Evolutionary conservation across 768 basidiomycete species (phyloP).

Genomic region (Goffeauzyma gilvescens): DNA sequence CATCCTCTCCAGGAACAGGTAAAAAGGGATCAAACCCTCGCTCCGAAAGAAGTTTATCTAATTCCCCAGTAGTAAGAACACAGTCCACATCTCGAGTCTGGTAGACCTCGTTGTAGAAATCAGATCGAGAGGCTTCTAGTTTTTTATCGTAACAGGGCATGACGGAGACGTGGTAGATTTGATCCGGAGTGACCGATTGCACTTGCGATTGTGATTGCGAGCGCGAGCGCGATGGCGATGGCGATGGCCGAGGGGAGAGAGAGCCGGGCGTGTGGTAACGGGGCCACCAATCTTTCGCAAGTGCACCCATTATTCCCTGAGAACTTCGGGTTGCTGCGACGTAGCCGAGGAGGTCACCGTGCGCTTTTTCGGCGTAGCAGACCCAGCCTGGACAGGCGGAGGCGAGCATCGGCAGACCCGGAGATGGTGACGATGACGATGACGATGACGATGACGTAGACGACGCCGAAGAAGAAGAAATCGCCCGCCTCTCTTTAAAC

Average conservation of each 20-base stretch:
- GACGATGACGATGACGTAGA: too few species aligned
- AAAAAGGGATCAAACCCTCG: conserved; percentile 56
- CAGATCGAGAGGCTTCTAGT: conserved; percentile 82
- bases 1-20: conserved; percentile 41
- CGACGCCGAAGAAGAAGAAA: not conserved
- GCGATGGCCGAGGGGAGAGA: too few species aligned
- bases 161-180: conserved; percentile 87
- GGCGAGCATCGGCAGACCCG: conserved; percentile 71
- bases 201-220: too few species aligned
- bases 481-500: conserved; percentile 48
- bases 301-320: conserved; percentile 79
- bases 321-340: conserved; percentile 76
- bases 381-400: conserved; percentile 98
- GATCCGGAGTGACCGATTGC: conserved; percentile 44
- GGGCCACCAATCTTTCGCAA: conserved; percentile 79
- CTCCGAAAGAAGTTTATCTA: conserved; percentile 65
- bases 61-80: conserved; percentile 88
- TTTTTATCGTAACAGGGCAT: conserved; percentile 99
- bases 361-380: conserved; percentile 96
- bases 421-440: too few species aligned
- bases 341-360: conserved; percentile 79
- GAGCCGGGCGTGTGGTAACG: too few species aligned
- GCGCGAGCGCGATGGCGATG: too few species aligned
- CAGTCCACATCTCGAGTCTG: conserved; percentile 86
- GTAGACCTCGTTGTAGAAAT: conserved; percentile 59